phyloP scores from a whole-genome alignment of 2,329 filamentous ascomycete species.

The Cladorrhinum sp. region DNA sequence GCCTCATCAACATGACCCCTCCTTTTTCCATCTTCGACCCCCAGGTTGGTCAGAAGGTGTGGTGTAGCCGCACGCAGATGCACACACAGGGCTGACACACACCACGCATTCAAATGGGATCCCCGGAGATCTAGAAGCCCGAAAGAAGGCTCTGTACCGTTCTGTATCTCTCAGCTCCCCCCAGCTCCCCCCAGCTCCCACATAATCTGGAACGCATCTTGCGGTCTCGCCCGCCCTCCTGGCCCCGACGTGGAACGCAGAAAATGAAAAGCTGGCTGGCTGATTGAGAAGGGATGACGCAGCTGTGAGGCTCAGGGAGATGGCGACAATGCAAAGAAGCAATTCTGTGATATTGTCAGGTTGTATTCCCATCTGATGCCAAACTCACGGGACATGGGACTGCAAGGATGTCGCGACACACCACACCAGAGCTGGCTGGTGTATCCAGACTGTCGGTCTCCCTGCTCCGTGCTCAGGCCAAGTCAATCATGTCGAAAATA shows the following conservation, averaged over 20 bases:
- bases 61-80: neutral
- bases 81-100: neutral
- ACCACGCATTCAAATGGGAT: neutral
- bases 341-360: neutral
- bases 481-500: neutral
- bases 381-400: neutral
- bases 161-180: neutral
- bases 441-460: slow-evolving; percentile 8
- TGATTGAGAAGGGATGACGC: neutral
- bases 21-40: neutral
- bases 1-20: neutral
- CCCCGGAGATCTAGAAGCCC: neutral
- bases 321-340: neutral
- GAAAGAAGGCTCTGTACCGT: neutral
- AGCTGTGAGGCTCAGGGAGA: neutral
- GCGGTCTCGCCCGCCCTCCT: neutral
- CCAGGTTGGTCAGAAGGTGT: neutral
- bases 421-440: neutral
- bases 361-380: neutral
- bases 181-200: neutral
- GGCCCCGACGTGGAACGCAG: neutral
- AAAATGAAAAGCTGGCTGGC: neutral
- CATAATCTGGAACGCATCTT: neutral
- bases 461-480: neutral
- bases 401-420: neutral